These are phyloP conservation scores for Fusarium euwallaceae DNA, from an alignment of 2,329 filamentous ascomycete species.

Conservation along the genomic window DNA sequence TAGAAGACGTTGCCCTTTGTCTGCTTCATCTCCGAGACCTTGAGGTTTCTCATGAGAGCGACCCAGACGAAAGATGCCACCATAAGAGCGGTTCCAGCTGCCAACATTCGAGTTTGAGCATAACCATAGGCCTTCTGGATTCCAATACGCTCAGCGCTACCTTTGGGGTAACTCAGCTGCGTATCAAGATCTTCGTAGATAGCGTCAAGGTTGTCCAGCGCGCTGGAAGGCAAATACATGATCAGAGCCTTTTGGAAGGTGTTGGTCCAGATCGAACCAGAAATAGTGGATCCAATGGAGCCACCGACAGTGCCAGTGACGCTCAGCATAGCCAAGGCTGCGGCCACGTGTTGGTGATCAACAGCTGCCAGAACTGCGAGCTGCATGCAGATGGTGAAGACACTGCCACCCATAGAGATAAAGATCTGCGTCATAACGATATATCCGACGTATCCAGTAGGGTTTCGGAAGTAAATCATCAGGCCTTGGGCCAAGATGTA, in stretches of 20 bases:
- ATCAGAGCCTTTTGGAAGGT: slow-evolving; percentile 1
- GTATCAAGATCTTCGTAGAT: slow-evolving; percentile 52
- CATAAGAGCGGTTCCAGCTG: slow-evolving; percentile 39
- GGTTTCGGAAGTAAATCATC: slow-evolving; percentile 15
- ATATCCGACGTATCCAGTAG: slow-evolving; percentile 8
- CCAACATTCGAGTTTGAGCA: slow-evolving; percentile 34
- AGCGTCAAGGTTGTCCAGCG: slow-evolving; percentile 52
- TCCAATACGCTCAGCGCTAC: slow-evolving; percentile 54
- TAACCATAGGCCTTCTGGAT: slow-evolving; percentile 60
- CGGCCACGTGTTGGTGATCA: slow-evolving; percentile 13
- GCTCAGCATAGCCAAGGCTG: slow-evolving; percentile 3
- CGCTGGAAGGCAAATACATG: slow-evolving; percentile 1
- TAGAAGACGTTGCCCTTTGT: slow-evolving; percentile 35
- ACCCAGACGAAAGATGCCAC: slow-evolving; percentile 35
- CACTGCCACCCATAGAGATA: slow-evolving; percentile 2
- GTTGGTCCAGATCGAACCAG: slow-evolving; percentile 14
- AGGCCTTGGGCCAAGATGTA: slow-evolving; percentile 9
- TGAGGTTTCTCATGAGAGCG: slow-evolving; percentile 36
- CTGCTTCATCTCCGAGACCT: slow-evolving; percentile 36
- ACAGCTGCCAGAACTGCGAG: slow-evolving; percentile 7
- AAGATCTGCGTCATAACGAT: slow-evolving; percentile 13
- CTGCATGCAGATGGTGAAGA: slow-evolving; percentile 9
- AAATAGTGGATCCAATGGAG: slow-evolving; percentile 8
- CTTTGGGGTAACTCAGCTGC: slow-evolving; percentile 55
- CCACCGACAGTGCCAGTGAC: slow-evolving; percentile 2